Conservation (phyloP, 495 filamentous ascomycete species). For the Chaetomium cochliodes region DNA sequence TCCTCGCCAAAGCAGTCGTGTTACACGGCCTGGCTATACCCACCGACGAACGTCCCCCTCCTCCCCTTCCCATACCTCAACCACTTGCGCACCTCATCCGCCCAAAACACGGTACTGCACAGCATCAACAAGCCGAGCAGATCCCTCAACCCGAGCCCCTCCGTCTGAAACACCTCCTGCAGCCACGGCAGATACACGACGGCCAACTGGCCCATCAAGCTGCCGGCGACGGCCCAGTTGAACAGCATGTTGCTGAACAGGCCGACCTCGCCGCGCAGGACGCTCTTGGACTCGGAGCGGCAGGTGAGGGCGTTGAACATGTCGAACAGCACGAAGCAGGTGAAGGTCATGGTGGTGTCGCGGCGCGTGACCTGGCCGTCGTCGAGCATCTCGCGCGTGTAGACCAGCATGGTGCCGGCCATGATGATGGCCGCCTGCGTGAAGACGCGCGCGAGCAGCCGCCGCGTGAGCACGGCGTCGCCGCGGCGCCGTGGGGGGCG, state of each 20-base stretch:
- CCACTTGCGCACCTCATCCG: slow-evolving; percentile 86
- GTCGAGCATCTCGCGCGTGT: slow-evolving; percentile 80
- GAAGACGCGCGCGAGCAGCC: slow-evolving; percentile 77
- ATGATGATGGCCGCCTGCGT: slow-evolving; percentile 89
- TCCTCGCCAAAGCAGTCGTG: slow-evolving; percentile 14
- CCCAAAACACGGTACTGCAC: slow-evolving; percentile 90
- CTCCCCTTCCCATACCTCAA: slow-evolving; percentile 48
- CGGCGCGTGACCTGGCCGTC: slow-evolving; percentile 81
- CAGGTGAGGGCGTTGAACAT: slow-evolving; percentile 98
- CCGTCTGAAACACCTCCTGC: slow-evolving; percentile 93
- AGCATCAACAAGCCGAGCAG: slow-evolving; percentile 67
- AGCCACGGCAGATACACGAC: slow-evolving; percentile 94
- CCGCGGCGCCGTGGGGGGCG: slow-evolving; percentile 80
- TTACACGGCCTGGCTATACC: slow-evolving; percentile 52
- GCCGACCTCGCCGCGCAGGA: slow-evolving; percentile 80
- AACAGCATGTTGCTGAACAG: slow-evolving; percentile 88
- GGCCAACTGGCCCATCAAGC: slow-evolving; percentile 76
- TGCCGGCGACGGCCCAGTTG: slow-evolving; percentile 86
- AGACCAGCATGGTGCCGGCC: slow-evolving; percentile 84
- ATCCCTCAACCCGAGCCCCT: slow-evolving; percentile 72
- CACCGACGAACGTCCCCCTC: slow-evolving; percentile 39
- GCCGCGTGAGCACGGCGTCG: slow-evolving; percentile 81
- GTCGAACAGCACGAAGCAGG: slow-evolving; percentile 96
- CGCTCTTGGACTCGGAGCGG: slow-evolving; percentile 84
- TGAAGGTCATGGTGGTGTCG: slow-evolving; percentile 99